Base-by-base conservation (phyloP, 2,329 filamentous ascomycete species). In the Tothia fuscella region DNA sequence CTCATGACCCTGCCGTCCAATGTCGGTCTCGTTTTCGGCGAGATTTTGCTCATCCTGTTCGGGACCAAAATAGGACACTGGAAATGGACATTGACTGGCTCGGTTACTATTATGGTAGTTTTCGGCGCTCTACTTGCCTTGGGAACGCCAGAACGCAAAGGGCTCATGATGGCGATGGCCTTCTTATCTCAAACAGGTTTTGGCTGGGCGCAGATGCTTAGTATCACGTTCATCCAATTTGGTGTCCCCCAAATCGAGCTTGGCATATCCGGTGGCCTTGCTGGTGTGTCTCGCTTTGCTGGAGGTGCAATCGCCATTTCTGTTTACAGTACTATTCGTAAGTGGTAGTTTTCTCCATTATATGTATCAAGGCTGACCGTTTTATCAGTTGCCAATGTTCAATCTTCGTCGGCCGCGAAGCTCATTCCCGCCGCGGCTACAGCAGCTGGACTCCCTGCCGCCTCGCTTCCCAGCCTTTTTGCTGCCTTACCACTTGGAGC, bases 131-230 rank as follows among this genome's bases (percentile, higher is more conserved):
- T 45, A 5, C 16, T 45, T 4, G 42, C 10, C 20, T 12, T 47
- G 20, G 35, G 20, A 7, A 47, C 20, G 4, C 43, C 41, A 12
- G 21, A 37, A 12, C 25, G 21, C 5, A 46, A 43, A 31, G 43
- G 40, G 5, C 37, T 32, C 16, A 48, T 49, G 44, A 47, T 47
- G 26, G 49, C 47, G 2, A 46, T 51, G 28, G 40, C 45, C 22
- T 48, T 50, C 36, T 30, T 51, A 32, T 47, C 31, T 5, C 48
- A 49, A 29, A 45, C 48, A 7, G 51, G 52, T 32, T 54, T 56
- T 36, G 56, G 55, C 4, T 57, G 53, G 52, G 54, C 54, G 13
- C 52, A 55, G 31, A 56, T 56, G 38, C 48, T 55, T 16, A 52
- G 52, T 19, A 51, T 59, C 24, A 53, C 52, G 1, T 55, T 57